Evolutionary conservation across 2,329 filamentous ascomycete genomes (phyloP), one percentile per base, ranked within the genome.

Genomic region (Rugonectria rugulosa): DNA sequence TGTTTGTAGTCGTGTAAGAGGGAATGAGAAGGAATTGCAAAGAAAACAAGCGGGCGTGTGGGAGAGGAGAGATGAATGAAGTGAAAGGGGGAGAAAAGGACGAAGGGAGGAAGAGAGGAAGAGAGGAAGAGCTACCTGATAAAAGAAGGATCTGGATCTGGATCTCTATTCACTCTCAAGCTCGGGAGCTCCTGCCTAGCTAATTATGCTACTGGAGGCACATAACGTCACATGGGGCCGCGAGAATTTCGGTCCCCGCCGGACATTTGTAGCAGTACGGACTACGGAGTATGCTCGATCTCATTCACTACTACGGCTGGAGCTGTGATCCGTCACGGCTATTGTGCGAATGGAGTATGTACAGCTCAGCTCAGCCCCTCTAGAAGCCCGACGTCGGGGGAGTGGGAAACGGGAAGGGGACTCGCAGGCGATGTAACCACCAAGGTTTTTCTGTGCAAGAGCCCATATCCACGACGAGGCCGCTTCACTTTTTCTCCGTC

Each of bases 171-270:
- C 15, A 26, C 26, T 45, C 60, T 57, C 54, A 38, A 60, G 58
- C 55, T 58, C 55, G 49, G 53, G 15, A 64, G 42, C 53, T 52
- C 26, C 14, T 46, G 31, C 32, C 48, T n/a, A 26, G 24, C 26
- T 26, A 17, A 12, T 6, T 6, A 46, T 12, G 27, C 42, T 11
- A 31, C 27, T 45, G 42, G 42, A 53, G 38, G 21, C 49, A 32
- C 45, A 50, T 50, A 53, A 65, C 63, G 64, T 67, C 64, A 67
- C 65, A 66, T 64, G 64, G 54, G 17, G 15, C 21, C 53, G 29
- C 40, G 56, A 64, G 57, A 60, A 61, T 47, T 55, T 40, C 38
- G 48, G 24, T 62, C 58, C 60, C 62, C 62, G 58, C 65, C 53
- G 42, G 49, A 38, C 36, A 53, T 57, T 34, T 34, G 32, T 45